A percentile compares a stretch with the other conserved stretches of the same genome.
Conservation (phyloP, 176 grass and related monocot species). For the Secale cereale region DNA sequence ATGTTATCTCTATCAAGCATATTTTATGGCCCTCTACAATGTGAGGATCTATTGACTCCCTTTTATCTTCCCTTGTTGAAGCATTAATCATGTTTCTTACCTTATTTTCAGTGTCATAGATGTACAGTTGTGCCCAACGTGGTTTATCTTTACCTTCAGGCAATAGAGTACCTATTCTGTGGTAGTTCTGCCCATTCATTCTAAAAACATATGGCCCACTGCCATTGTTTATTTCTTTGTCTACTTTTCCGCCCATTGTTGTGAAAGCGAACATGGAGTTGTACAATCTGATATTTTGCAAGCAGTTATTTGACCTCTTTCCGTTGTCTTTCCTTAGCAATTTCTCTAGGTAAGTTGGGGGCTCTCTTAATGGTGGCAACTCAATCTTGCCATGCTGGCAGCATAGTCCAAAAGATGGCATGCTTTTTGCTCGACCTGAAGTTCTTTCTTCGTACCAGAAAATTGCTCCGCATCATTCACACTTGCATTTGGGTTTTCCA, state of each 20-base stretch:
- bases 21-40: too few relatives aligned
- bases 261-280: constrained; percentile 40
- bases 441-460: constrained; percentile 19
- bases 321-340: neutral
- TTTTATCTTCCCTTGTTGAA: too few relatives aligned
- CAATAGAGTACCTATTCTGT: constrained; percentile 5
- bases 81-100: too few relatives aligned
- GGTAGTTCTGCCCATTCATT: constrained; percentile 25
- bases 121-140: too few relatives aligned
- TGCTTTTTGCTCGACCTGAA: neutral
- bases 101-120: too few relatives aligned
- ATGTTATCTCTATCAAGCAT: too few relatives aligned
- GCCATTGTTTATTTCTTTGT: constrained; percentile 16
- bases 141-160: neutral
- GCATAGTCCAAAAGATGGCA: neutral
- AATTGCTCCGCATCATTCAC: neutral
- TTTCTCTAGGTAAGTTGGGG: neutral
- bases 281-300: constrained; percentile 22
- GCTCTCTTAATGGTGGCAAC: constrained; percentile 6
- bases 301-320: neutral
- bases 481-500: constrained; percentile 12
- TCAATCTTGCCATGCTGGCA: neutral
- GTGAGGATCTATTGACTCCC: too few relatives aligned
- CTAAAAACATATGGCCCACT: constrained; percentile 12
- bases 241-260: constrained; percentile 12